Percentiles rank a stretch among this genome's conserved stretches.
phyloP scores from a whole-genome alignment of 192 early-diverging fungal genomes.

The Podochytrium sp. region DNA sequence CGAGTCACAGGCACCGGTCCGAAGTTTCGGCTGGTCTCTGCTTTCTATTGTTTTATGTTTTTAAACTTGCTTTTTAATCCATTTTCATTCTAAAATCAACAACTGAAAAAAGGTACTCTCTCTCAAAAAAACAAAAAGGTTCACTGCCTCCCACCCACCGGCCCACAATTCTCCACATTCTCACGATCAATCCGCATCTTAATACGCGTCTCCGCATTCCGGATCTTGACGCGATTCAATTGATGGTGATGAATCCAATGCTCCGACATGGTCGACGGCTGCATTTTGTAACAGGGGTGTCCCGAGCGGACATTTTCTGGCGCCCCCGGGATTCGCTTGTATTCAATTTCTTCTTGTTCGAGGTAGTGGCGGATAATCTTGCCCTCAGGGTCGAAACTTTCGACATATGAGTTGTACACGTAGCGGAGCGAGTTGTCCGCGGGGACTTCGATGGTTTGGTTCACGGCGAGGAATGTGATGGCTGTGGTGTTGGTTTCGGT shows the following conservation, averaged over 20 bases:
- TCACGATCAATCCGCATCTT: not conserved
- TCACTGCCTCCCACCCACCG: not conserved
- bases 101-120: not conserved
- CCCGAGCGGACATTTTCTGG: not conserved
- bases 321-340: not conserved
- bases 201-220: not conserved
- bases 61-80: not conserved
- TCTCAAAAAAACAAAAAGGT: not conserved
- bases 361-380: not conserved
- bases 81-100: not conserved
- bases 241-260: not conserved
- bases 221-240: not conserved
- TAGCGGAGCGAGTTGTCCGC: not conserved
- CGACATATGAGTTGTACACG: not conserved
- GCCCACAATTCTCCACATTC: not conserved
- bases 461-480: not conserved
- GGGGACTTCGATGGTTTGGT: not conserved
- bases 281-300: constrained; percentile 9
- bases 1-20: no score
- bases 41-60: not conserved
- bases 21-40: not conserved
- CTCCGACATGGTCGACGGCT: not conserved
- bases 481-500: not conserved
- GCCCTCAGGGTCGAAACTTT: not conserved
- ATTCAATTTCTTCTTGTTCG: not conserved